These are phyloP conservation scores for Microsporum canis DNA, from an alignment of 2,329 filamentous ascomycete genomes.

Conservation along the genomic window DNA sequence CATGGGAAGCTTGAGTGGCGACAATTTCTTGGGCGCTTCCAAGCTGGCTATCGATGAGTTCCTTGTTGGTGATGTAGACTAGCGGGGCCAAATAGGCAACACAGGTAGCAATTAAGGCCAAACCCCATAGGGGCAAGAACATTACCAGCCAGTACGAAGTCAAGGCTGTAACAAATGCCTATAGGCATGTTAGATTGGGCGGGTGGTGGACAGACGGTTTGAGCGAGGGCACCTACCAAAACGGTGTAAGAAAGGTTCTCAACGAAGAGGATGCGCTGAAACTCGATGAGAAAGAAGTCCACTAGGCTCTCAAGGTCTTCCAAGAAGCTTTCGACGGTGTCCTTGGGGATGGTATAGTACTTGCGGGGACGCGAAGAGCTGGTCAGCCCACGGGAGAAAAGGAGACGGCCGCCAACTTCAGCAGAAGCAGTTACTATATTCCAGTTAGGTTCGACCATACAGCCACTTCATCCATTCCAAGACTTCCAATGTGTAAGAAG, in stretches of 20 bases:
- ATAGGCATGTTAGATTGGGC: slow-evolving; percentile 13
- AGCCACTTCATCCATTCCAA: too few species aligned
- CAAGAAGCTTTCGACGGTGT: slow-evolving; percentile 49
- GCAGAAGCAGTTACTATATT: slow-evolving; percentile 43
- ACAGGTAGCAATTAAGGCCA: slow-evolving; percentile 46
- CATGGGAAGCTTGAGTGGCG: slow-evolving; percentile 47
- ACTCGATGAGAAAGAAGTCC: slow-evolving; percentile 59
- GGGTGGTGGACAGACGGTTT: slow-evolving; percentile 9
- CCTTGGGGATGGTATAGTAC: slow-evolving; percentile 56
- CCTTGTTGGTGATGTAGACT: slow-evolving; percentile 54
- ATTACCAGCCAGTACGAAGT: slow-evolving; percentile 55
- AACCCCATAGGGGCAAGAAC: slow-evolving; percentile 53
- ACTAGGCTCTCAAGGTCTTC: slow-evolving; percentile 54
- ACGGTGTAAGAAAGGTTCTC: slow-evolving; percentile 53
- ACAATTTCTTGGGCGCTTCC: slow-evolving; percentile 44
- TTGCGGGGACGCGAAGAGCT: slow-evolving; percentile 51
- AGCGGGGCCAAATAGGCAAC: slow-evolving; percentile 50
- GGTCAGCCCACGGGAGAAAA: slow-evolving; percentile 48
- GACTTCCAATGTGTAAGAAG: background rate
- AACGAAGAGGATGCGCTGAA: slow-evolving; percentile 54
- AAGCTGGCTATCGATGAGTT: slow-evolving; percentile 51
- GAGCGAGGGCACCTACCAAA: slow-evolving; percentile 37
- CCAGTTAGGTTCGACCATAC: too few species aligned
- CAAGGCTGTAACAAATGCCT: slow-evolving; percentile 51
- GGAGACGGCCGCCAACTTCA: slow-evolving; percentile 46